phyloP scores from a whole-genome alignment of 164 flowering plant species.

The Vitis rotundifolia region DNA sequence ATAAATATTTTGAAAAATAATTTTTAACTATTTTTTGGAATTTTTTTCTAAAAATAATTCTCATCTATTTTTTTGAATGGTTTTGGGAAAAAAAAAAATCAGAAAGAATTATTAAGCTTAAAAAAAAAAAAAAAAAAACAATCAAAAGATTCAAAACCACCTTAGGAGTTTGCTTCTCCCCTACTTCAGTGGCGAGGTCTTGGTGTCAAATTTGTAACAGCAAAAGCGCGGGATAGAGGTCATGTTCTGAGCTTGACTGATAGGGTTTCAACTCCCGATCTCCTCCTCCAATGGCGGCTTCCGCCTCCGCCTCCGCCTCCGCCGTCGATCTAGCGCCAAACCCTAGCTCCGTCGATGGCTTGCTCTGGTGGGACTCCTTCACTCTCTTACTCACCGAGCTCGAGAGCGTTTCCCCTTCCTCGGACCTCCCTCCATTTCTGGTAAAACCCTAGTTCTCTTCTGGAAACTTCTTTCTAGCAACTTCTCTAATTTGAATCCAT shows the following conservation, averaged over 20 bases:
- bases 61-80: too few species aligned
- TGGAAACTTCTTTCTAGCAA: constrained; percentile 4
- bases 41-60: too few species aligned
- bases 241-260: background rate
- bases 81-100: too few species aligned
- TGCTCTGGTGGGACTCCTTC: constrained; percentile 94
- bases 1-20: too few species aligned
- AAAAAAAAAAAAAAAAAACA: too few species aligned
- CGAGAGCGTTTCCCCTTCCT: constrained; percentile 51
- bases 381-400: constrained; percentile 61
- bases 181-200: background rate
- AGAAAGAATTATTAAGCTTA: too few species aligned
- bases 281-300: constrained; percentile 29
- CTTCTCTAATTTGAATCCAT: background rate
- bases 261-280: constrained; percentile 22
- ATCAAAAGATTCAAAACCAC: too few species aligned
- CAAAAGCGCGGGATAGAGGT: too few species aligned
- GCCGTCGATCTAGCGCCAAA: background rate
- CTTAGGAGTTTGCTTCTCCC: background rate
- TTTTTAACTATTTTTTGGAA: too few species aligned
- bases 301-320: background rate
- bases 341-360: constrained; percentile 57
- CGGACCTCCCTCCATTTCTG: constrained; percentile 50
- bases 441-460: constrained; percentile 29
- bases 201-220: too few species aligned